Conservation (phyloP, 2,329 filamentous ascomycete species). For the Fusarium cyanostomum region DNA sequence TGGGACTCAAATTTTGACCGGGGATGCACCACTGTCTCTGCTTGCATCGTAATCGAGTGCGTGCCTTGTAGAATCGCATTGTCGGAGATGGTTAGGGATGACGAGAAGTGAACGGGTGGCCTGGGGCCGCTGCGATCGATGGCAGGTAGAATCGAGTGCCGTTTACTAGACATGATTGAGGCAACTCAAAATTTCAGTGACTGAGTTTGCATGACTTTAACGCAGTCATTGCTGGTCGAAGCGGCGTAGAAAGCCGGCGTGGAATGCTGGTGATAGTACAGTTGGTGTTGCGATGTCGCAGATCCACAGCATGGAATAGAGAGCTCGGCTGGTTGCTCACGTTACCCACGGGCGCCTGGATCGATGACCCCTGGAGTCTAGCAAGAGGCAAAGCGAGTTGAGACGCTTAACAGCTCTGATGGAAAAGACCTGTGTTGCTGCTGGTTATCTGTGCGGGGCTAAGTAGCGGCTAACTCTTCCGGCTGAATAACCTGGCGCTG, state of each 20-base stretch:
- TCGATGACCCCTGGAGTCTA: constrained; percentile 42
- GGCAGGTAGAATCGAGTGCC: constrained; percentile 65
- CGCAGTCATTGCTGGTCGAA: constrained; percentile 21
- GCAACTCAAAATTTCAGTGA: constrained; percentile 14
- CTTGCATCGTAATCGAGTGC: constrained; percentile 80
- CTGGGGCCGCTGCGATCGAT: constrained; percentile 64
- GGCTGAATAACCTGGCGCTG: constrained; percentile 43
- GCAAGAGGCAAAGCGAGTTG: constrained; percentile 12
- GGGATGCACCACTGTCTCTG: constrained; percentile 86
- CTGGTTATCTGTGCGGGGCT: neutral
- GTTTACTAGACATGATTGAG: constrained; percentile 56
- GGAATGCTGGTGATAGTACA: constrained; percentile 2
- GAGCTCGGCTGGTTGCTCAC: constrained; percentile 23
- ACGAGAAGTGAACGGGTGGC: constrained; percentile 69
- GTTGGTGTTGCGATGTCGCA: constrained; percentile 29
- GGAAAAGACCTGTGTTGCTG: constrained; percentile 11
- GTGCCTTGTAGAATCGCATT: constrained; percentile 73
- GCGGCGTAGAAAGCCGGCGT: constrained; percentile 1
- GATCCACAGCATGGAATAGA: constrained; percentile 23
- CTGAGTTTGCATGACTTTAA: neutral
- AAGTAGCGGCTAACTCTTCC: constrained; percentile 45
- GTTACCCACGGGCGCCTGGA: constrained; percentile 20
- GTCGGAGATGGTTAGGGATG: constrained; percentile 69
- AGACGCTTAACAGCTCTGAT: constrained; percentile 34
- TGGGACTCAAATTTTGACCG: constrained; percentile 81